Conservation (phyloP, 139 green algal species). For the Picochlorum sp. region DNA sequence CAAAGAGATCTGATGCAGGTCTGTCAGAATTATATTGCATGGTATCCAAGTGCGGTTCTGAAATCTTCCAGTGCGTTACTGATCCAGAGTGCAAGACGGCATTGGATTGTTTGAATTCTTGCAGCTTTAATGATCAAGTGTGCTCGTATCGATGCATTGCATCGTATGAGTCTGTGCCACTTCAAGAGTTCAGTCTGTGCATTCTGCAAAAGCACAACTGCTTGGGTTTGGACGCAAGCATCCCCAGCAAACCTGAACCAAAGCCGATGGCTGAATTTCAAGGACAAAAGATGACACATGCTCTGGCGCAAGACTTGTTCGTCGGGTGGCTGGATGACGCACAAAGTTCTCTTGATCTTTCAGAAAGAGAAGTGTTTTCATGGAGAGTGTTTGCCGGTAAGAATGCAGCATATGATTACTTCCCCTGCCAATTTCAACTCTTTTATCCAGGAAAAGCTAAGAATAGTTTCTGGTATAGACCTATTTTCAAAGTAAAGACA, state of each 20-base stretch:
- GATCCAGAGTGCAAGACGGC: conserved; percentile 70
- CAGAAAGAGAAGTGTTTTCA: conserved; percentile 16
- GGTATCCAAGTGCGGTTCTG: conserved; percentile 60
- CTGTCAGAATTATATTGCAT: conserved; percentile 45
- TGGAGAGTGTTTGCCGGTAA: conserved; percentile 60
- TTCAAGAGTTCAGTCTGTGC: conserved; percentile 85
- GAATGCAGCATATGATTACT: conserved; percentile 78
- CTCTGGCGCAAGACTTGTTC: conserved; percentile 69
- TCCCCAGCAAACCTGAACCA: conserved; percentile 50
- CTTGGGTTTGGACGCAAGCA: conserved; percentile 50
- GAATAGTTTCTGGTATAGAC: conserved; percentile 75
- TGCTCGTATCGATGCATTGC: conserved; percentile 85
- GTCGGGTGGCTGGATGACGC: conserved; percentile 39
- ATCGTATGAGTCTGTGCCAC: conserved; percentile 73
- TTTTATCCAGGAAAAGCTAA: conserved; percentile 77
- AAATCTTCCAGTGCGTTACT: conserved; percentile 61
- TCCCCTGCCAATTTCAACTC: conserved; percentile 75
- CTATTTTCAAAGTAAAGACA: conserved; percentile 70
- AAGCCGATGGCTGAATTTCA: conserved; percentile 64
- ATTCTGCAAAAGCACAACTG: conserved; percentile 97
- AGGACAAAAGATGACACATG: conserved; percentile 65
- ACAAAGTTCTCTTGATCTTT: background rate
- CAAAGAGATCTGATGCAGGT: conserved; percentile 15
- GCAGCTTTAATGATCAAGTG: conserved; percentile 80
- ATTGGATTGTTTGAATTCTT: conserved; percentile 72